Conservation (phyloP, 148 eudicot species). For the Fagopyrum homotropicum region DNA sequence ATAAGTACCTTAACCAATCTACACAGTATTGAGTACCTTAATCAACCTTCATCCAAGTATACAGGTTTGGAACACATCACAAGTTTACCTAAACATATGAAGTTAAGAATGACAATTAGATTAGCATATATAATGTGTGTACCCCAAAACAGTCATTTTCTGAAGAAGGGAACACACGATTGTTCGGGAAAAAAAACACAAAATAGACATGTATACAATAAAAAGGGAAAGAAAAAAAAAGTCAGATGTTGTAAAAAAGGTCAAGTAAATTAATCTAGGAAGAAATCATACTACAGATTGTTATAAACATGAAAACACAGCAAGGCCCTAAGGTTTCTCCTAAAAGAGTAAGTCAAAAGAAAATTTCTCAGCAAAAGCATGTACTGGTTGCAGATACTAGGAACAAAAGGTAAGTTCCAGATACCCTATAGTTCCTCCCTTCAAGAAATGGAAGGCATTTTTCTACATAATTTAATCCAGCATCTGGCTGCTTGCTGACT, state of each 20-base stretch:
- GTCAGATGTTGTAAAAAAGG: background rate
- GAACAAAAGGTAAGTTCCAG: background rate
- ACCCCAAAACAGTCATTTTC: background rate
- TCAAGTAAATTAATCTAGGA: background rate
- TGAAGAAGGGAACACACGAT: background rate
- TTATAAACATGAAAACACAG: background rate
- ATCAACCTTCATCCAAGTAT: slow-evolving; percentile 12
- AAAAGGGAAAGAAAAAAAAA: background rate
- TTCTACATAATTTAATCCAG: slow-evolving; percentile 9
- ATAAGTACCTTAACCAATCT: slow-evolving; percentile 3
- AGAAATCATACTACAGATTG: background rate
- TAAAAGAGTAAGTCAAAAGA: background rate
- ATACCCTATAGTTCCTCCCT: slow-evolving; percentile 1
- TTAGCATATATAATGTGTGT: slow-evolving; percentile 9
- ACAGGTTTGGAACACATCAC: slow-evolving; percentile 12
- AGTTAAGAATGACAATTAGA: slow-evolving; percentile 7
- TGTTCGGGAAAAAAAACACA: background rate
- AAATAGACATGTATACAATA: background rate
- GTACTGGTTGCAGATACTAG: slow-evolving; percentile 1
- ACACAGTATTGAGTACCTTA: background rate
- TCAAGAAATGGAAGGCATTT: background rate
- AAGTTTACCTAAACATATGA: slow-evolving; percentile 5
- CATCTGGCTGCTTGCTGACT: background rate
- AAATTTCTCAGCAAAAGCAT: background rate
- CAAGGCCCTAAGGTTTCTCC: background rate